Percentiles rank a stretch among this genome's conserved stretches.
These are phyloP conservation scores for Stephania cephalantha DNA, from an alignment of 164 flowering plant genomes.

Conservation along the genomic window DNA sequence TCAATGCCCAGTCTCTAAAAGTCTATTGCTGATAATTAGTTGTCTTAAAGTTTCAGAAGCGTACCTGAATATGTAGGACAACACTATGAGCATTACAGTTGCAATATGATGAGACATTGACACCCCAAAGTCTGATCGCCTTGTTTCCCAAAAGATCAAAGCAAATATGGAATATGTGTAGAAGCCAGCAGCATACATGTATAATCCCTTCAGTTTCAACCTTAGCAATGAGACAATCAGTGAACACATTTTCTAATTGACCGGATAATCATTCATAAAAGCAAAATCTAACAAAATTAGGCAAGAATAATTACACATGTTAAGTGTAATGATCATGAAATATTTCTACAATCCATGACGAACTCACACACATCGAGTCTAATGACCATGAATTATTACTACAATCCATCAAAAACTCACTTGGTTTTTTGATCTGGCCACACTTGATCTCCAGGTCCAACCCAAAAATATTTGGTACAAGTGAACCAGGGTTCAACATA, in stretches of 20 bases:
- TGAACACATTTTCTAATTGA: neutral
- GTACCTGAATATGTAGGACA: constrained; percentile 80
- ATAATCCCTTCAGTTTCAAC: constrained; percentile 71
- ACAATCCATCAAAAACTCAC: constrained; percentile 36
- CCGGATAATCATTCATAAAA: constrained; percentile 5
- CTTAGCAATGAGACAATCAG: constrained; percentile 32
- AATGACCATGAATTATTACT: constrained; percentile 2
- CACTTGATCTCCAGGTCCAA: constrained; percentile 84
- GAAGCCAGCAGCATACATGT: constrained; percentile 87
- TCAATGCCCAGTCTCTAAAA: no score
- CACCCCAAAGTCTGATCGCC: constrained; percentile 92
- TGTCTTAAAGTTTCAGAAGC: neutral
- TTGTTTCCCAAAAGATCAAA: constrained; percentile 89
- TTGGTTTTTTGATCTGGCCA: constrained; percentile 93
- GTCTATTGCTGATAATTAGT: neutral
- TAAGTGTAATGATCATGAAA: neutral
- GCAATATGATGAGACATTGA: constrained; percentile 95
- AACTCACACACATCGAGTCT: constrained; percentile 35
- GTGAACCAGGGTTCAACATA: constrained; percentile 95
- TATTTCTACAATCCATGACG: neutral
- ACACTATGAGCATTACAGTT: constrained; percentile 60
- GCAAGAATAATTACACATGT: neutral
- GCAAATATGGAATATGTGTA: constrained; percentile 91
- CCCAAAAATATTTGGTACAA: constrained; percentile 66
- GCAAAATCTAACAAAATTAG: neutral